Evolutionary conservation across 2,329 filamentous ascomycete genomes (phyloP).

Genomic region (Ophiostoma ulmi): DNA sequence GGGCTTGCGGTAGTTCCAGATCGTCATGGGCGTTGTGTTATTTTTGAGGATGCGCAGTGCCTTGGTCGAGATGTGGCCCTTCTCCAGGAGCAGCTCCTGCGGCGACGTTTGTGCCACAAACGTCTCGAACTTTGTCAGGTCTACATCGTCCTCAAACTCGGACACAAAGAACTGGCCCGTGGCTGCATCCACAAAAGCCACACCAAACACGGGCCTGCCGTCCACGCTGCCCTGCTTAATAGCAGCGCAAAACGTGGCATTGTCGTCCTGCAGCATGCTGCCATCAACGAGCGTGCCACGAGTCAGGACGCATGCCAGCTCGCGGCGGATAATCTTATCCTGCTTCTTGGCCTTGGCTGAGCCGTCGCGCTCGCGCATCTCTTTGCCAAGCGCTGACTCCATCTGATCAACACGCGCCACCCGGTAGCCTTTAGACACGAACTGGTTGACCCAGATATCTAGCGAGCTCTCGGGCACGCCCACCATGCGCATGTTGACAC

Average conservation of each 20-base stretch:
- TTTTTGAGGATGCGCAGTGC: slow-evolving; percentile 91
- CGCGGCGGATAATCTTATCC: slow-evolving; percentile 88
- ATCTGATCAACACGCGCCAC: slow-evolving; percentile 95
- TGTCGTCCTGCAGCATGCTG: slow-evolving; percentile 95
- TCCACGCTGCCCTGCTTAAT: slow-evolving; percentile 72
- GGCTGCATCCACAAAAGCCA: slow-evolving; percentile 91
- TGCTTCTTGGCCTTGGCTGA: slow-evolving; percentile 62
- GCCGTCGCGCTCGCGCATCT: slow-evolving; percentile 87
- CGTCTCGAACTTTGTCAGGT: slow-evolving; percentile 95
- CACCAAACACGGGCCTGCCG: slow-evolving; percentile 78
- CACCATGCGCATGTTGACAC: slow-evolving; percentile 99
- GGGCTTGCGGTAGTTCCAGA: slow-evolving; percentile 91
- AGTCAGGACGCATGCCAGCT: slow-evolving; percentile 86
- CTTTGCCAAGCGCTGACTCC: slow-evolving; percentile 91
- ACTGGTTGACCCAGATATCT: slow-evolving; percentile 97
- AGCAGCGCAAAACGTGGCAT: slow-evolving; percentile 91
- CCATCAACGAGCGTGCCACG: slow-evolving; percentile 90
- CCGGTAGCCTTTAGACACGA: slow-evolving; percentile 96
- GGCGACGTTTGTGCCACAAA: slow-evolving; percentile 89
- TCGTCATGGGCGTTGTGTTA: slow-evolving; percentile 83
- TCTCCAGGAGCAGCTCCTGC: slow-evolving; percentile 84
- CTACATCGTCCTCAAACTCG: slow-evolving; percentile 83
- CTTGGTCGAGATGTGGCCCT: slow-evolving; percentile 78
- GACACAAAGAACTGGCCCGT: slow-evolving; percentile 94
- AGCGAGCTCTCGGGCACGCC: slow-evolving; percentile 92